Percentiles rank a stretch among this genome's conserved stretches.
These are phyloP conservation scores for Ceriops tagal DNA, from an alignment of 345 rosid genomes.

Conservation along the genomic window DNA sequence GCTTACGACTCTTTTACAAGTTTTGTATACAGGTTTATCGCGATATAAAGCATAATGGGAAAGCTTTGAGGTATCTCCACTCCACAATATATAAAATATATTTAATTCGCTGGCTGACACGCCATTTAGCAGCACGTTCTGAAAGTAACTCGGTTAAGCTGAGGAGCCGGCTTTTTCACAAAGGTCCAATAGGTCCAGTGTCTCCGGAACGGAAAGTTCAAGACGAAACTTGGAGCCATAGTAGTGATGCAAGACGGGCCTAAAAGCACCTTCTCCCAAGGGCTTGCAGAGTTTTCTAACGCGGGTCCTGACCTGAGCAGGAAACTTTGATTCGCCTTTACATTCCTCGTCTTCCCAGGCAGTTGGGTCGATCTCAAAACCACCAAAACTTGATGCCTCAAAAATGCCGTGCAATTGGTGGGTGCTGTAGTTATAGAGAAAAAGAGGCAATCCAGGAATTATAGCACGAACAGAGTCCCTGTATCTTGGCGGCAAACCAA, in stretches of 20 bases:
- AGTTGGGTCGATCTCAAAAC: constrained; percentile 94
- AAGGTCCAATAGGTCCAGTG: constrained; percentile 77
- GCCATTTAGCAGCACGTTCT: constrained; percentile 15
- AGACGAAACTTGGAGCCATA: constrained; percentile 95
- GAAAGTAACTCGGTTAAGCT: constrained; percentile 35
- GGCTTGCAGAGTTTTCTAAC: constrained; percentile 85
- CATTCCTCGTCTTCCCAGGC: constrained; percentile 99
- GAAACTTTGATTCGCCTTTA: constrained; percentile 96
- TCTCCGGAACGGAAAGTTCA: constrained; percentile 96
- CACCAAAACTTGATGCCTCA: constrained; percentile 96
- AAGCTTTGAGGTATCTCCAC: constrained; percentile 1
- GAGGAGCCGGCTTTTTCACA: constrained; percentile 85
- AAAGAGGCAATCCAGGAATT: constrained; percentile 90
- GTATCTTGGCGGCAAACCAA: constrained; percentile 96
- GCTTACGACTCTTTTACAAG: neutral
- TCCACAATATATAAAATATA: constrained; percentile 17
- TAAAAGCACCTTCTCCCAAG: constrained; percentile 87
- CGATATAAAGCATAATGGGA: constrained; percentile 13
- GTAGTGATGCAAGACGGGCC: constrained; percentile 94
- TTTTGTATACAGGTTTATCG: constrained; percentile 9
- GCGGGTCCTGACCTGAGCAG: constrained; percentile 89
- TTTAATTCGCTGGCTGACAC: constrained; percentile 34
- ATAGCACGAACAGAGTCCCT: constrained; percentile 95
- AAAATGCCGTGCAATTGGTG: constrained; percentile 95
- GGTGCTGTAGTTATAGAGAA: constrained; percentile 94